phyloP scores from a whole-genome alignment of 208 protist species.

The Wallacemonas sp. region DNA sequence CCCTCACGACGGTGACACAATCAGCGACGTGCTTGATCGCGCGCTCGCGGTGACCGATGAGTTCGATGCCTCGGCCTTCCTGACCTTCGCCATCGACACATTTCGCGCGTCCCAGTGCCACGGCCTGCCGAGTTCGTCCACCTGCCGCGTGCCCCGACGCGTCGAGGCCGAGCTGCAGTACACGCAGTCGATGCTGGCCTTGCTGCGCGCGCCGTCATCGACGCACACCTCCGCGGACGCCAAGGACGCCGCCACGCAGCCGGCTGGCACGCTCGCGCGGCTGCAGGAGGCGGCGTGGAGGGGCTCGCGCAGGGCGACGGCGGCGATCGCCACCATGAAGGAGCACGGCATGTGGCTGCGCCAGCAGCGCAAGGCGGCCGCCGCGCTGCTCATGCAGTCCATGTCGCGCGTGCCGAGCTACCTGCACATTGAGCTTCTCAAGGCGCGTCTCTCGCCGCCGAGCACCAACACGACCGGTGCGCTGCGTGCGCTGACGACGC shows the following conservation, averaged over 20 bases:
- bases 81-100: neutral
- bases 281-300: conserved; percentile 47
- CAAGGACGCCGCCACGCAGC: neutral
- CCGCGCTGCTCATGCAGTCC: conserved; percentile 37
- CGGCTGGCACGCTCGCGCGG: neutral
- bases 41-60: neutral
- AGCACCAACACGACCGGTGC: too few species aligned
- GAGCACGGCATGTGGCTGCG: conserved; percentile 64
- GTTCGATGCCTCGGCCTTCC: conserved; percentile 21
- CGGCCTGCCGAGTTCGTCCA: neutral
- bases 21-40: neutral
- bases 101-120: neutral
- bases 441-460: neutral
- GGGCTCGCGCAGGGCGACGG: conserved; percentile 56
- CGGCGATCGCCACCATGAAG: conserved; percentile 55
- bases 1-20: neutral
- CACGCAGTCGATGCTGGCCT: conserved; percentile 20
- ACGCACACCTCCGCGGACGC: neutral
- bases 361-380: conserved; percentile 44
- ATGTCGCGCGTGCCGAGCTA: conserved; percentile 26
- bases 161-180: conserved; percentile 33
- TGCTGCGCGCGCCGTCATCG: conserved; percentile 7
- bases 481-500: neutral
- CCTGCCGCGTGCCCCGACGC: neutral
- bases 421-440: conserved; percentile 50